Evolutionary conservation across 106 monocot genomes (phyloP).

Genomic region (Dactylorhiza incarnata): DNA sequence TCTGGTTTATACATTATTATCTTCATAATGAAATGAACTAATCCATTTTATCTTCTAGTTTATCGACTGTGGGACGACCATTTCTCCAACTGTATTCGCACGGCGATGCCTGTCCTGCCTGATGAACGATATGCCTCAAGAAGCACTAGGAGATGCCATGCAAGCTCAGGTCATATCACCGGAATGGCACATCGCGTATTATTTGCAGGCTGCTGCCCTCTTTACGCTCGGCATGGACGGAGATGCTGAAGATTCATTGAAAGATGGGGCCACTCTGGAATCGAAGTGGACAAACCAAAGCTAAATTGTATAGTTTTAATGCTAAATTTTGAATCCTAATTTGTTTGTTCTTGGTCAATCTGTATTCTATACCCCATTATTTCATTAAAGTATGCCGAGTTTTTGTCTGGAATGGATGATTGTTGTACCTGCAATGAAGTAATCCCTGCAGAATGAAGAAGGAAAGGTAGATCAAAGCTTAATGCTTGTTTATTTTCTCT

Average conservation of each 20-base stretch:
- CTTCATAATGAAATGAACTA: background rate
- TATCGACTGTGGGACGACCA: conserved; percentile 68
- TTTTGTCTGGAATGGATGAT: no score
- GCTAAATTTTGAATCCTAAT: background rate
- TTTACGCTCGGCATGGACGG: conserved; percentile 64
- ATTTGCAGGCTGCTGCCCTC: conserved; percentile 68
- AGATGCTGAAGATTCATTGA: conserved; percentile 65
- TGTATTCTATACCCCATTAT: conserved; percentile 1
- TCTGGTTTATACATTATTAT: background rate
- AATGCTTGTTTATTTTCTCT: no score
- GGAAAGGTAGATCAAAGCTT: no score
- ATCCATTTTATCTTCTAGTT: conserved; percentile 38
- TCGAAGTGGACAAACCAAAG: conserved; percentile 14
- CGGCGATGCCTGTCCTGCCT: conserved; percentile 66
- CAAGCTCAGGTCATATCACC: conserved; percentile 74
- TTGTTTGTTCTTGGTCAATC: background rate
- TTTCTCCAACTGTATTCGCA: conserved; percentile 73
- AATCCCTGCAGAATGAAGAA: no score
- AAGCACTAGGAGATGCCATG: conserved; percentile 92
- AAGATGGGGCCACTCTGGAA: conserved; percentile 49
- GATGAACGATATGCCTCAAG: conserved; percentile 64
- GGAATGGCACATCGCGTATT: conserved; percentile 74
- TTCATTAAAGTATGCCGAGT: background rate
- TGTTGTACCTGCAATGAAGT: no score
- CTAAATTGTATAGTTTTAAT: conserved; percentile 1